phyloP scores from a whole-genome alignment of 2,329 filamentous ascomycete genomes.

The Tolypocladium tropicale region DNA sequence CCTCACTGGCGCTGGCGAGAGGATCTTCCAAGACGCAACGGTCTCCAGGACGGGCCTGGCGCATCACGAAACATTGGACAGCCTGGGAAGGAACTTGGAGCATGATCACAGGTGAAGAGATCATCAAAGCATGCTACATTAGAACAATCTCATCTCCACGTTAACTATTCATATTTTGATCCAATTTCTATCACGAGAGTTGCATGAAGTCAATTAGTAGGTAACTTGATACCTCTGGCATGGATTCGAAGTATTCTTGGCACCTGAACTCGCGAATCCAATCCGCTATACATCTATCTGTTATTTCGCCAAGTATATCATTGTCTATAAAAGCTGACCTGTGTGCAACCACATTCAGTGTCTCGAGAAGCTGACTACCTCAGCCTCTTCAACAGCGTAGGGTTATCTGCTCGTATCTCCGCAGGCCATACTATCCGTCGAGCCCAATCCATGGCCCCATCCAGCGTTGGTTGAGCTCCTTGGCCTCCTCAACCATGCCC shows the following conservation, averaged over 20 bases:
- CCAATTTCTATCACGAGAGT: no score
- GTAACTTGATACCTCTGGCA: no score
- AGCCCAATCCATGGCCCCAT: conserved; percentile 45
- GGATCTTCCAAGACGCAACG: conserved; percentile 13
- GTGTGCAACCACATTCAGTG: no score
- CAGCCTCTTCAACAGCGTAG: background rate
- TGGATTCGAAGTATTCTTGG: no score
- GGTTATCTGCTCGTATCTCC: background rate
- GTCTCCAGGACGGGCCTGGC: conserved; percentile 18
- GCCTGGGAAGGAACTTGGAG: background rate
- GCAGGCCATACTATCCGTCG: background rate
- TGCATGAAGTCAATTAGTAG: no score
- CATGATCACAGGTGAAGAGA: background rate
- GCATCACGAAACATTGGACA: conserved; percentile 12
- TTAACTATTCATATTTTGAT: no score
- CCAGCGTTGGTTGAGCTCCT: conserved; percentile 43
- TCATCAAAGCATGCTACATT: background rate
- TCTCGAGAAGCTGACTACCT: no score
- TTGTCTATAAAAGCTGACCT: no score
- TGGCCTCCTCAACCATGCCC: conserved; percentile 37
- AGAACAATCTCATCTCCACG: background rate
- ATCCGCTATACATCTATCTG: no score
- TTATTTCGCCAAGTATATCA: no score
- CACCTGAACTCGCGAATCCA: no score
- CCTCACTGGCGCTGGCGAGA: conserved; percentile 20